These are phyloP conservation scores for Beauveria sp. DNA, from an alignment of 2,329 filamentous ascomycete species.

Conservation along the genomic window DNA sequence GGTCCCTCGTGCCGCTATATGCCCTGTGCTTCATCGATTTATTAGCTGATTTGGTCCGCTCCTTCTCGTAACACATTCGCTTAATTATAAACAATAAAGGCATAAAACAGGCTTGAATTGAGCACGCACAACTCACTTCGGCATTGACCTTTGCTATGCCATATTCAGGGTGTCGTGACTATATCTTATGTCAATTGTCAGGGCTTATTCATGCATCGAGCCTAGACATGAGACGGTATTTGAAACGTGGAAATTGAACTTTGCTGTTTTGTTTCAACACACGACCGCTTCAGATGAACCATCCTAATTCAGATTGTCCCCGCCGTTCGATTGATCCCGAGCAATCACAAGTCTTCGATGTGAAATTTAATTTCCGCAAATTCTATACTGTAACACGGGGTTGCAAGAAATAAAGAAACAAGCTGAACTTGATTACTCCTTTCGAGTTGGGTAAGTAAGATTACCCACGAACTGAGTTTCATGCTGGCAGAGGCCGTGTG, in stretches of 20 bases:
- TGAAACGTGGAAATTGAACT: background rate
- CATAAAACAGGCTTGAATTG: background rate
- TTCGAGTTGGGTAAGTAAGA: no score
- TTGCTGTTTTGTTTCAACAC: constrained; percentile 1
- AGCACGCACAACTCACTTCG: background rate
- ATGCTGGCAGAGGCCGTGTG: no score
- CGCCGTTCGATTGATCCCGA: background rate
- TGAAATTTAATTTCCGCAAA: no score
- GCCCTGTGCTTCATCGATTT: background rate
- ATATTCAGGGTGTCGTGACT: background rate
- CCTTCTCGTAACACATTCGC: background rate
- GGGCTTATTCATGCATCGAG: background rate
- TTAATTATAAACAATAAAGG: background rate
- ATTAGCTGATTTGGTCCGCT: background rate
- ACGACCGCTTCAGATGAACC: background rate
- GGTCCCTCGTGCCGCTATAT: background rate
- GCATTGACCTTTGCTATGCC: background rate
- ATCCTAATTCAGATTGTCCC: background rate
- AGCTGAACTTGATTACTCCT: no score
- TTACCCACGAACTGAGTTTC: no score
- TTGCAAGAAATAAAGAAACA: no score
- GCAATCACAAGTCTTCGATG: no score
- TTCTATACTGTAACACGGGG: no score
- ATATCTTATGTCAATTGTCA: background rate
- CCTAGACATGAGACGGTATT: constrained; percentile 4